A percentile compares a stretch with the other conserved stretches of the same genome.
phyloP scores from a whole-genome alignment of 192 early-diverging fungal genomes.

The Backusella liffmaniae region DNA sequence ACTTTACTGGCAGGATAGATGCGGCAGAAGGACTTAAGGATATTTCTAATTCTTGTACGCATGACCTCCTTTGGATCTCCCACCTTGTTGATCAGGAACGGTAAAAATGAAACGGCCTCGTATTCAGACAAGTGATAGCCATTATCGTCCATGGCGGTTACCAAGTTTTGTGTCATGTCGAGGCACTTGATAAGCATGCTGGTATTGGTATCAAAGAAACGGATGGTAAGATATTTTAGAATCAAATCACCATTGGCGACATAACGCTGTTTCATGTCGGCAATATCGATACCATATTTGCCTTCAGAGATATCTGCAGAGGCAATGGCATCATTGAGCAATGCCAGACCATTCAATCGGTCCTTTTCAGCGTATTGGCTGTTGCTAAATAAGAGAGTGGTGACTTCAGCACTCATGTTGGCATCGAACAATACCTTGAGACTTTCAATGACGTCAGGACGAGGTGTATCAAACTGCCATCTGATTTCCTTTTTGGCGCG shows the following conservation, averaged over 20 bases:
- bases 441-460: slow-evolving; percentile 60
- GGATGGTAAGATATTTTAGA: slow-evolving; percentile 84
- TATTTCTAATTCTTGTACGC: slow-evolving; percentile 63
- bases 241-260: slow-evolving; percentile 77
- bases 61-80: slow-evolving; percentile 88
- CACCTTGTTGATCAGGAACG: slow-evolving; percentile 61
- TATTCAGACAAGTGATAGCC: slow-evolving; percentile 73
- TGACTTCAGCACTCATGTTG: slow-evolving; percentile 60
- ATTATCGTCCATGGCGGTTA: slow-evolving; percentile 61
- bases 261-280: slow-evolving; percentile 60
- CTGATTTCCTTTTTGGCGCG: slow-evolving; percentile 72
- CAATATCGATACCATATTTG: slow-evolving; percentile 36
- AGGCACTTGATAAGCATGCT: slow-evolving; percentile 83
- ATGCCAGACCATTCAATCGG: slow-evolving; percentile 61
- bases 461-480: slow-evolving; percentile 68
- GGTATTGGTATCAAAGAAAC: slow-evolving; percentile 92
- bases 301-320: slow-evolving; percentile 35
- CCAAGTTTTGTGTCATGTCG: slow-evolving; percentile 76
- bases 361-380: slow-evolving; percentile 90
- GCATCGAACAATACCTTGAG: slow-evolving; percentile 61
- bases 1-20: slow-evolving; percentile 81
- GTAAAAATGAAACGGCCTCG: slow-evolving; percentile 77
- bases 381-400: slow-evolving; percentile 65
- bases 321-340: slow-evolving; percentile 67
- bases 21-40: slow-evolving; percentile 69